Evolutionary conservation across 2,329 filamentous ascomycete genomes (phyloP), one percentile per base, ranked within the genome.

Genomic region (Fusarium oligoseptatum): DNA sequence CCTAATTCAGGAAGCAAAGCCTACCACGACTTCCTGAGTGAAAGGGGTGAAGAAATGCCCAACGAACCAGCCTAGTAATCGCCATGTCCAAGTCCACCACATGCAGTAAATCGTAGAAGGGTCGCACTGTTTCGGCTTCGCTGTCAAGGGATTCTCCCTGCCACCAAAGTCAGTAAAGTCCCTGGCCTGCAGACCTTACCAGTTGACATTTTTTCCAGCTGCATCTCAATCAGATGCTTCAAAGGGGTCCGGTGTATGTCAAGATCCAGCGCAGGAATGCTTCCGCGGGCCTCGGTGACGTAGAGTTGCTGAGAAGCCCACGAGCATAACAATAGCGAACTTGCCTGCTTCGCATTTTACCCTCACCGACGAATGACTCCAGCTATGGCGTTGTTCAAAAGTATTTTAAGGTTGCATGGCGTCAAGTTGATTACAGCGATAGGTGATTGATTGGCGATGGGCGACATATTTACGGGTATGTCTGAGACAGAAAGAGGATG

Each of bases 401-500:
- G 37, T 52, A 45, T 66, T 71, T 63, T 62, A 68, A 45, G 57
- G 75, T 75, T 76, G 72, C 73, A 75, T 71, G 73, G 71, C 67
- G 73, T 78, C 68, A 77, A 71, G 70, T 76, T 76, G 71, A 80
- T 82, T 80, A 83, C 81, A 80, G 77, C 76, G 76, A 67, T 78
- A 62, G 70, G 72, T 37, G 73, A 76, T 72, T 71, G 73, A 68
- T 74, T 81, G 76, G 77, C 72, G 76, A 72, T 68, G 65, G 71
- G 77, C 77, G 78, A 77, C 74, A 80, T 73, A 77, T 78, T 83
- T 82, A 83, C 80, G 77, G 72, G 77, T 71, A 76, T 74, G 69
- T 81, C 72, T 80, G 77, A 73, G 68, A 78, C 75, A 81, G 73
- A 70, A 66, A 73, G 55, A 56, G 60, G 64, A 73, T 74, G 77